A percentile compares a stretch with the other conserved stretches of the same genome.
Conservation (phyloP, 2,329 filamentous ascomycete genomes). For the Elsinoe ampelina region DNA sequence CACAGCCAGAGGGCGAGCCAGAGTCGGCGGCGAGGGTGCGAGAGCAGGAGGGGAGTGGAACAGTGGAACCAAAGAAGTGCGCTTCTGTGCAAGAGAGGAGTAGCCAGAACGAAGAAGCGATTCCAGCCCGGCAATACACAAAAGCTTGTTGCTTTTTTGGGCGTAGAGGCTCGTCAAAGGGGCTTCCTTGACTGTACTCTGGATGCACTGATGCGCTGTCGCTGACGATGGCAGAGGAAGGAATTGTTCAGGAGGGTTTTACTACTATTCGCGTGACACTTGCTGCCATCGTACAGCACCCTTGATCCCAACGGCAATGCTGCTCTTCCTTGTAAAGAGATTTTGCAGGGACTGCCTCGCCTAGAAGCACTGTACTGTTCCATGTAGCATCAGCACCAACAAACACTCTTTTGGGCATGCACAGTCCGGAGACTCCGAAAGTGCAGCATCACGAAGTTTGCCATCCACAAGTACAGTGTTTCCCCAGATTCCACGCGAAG, state of each 20-base stretch:
- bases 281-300: too few relatives aligned
- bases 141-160: constrained; percentile 2
- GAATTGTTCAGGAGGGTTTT: background rate
- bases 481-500: too few relatives aligned
- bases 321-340: background rate
- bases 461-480: too few relatives aligned
- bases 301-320: too few relatives aligned
- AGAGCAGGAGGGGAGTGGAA: too few relatives aligned
- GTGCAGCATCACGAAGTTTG: too few relatives aligned
- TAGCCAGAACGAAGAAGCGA: too few relatives aligned
- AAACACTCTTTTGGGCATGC: background rate
- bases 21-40: too few relatives aligned
- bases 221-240: background rate
- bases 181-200: background rate
- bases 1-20: too few relatives aligned
- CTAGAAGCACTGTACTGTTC: background rate
- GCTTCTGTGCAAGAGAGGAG: too few relatives aligned
- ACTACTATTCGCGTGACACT: background rate
- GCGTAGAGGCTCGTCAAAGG: background rate
- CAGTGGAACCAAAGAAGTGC: too few relatives aligned
- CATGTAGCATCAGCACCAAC: background rate
- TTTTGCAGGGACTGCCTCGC: background rate
- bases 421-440: too few relatives aligned
- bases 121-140: background rate
- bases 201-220: constrained; percentile 1